Evolutionary conservation across 345 rosid species (phyloP).

Genomic region (Leavenworthia alabamica): DNA sequence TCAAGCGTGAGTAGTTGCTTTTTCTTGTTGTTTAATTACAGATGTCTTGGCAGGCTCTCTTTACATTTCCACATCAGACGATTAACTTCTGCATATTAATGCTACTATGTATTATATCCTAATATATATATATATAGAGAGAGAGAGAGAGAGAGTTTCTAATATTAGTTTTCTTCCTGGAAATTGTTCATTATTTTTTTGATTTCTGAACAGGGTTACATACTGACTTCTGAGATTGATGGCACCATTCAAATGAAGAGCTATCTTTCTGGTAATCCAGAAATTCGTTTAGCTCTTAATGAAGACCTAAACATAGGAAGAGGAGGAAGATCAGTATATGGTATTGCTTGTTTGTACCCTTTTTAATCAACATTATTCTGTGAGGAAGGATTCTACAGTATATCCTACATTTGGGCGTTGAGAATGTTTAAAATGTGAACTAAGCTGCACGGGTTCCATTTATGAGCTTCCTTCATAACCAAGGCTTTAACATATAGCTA

Average conservation of each 20-base stretch:
- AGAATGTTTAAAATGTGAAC: background rate
- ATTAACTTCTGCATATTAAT: background rate
- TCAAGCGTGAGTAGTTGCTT: conserved; percentile 65
- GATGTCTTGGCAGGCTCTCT: background rate
- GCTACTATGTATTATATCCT: background rate
- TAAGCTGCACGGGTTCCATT: conserved; percentile 10
- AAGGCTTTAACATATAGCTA: background rate
- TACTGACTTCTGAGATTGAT: conserved; percentile 95
- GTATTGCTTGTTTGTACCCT: conserved; percentile 38
- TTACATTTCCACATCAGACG: background rate
- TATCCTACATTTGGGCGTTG: background rate
- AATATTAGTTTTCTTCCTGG: background rate
- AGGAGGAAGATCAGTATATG: conserved; percentile 68
- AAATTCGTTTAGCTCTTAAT: conserved; percentile 92
- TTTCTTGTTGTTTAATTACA: background rate
- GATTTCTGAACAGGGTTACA: conserved; percentile 62
- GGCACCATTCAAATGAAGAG: conserved; percentile 99
- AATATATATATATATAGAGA: background rate
- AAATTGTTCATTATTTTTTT: background rate
- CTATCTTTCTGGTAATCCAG: conserved; percentile 92
- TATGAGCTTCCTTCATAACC: background rate
- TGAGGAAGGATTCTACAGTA: background rate
- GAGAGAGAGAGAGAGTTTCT: too few relatives aligned
- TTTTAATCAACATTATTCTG: background rate
- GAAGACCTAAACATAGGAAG: conserved; percentile 86